A percentile compares a stretch with the other conserved stretches of the same genome.
These are phyloP conservation scores for Paraleonurus japonicus DNA, from an alignment of 257 asterid species.

Conservation along the genomic window DNA sequence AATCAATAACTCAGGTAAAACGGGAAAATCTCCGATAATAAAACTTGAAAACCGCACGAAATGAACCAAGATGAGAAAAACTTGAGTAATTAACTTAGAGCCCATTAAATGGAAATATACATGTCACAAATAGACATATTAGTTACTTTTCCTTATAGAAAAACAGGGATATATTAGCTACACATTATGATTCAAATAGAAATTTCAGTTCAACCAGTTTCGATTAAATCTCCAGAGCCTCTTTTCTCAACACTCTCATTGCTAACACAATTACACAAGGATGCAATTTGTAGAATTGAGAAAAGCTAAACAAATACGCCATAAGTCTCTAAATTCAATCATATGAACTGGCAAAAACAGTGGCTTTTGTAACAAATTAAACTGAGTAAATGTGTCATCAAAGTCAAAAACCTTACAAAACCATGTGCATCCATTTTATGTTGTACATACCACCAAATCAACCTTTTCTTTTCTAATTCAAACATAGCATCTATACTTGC, in stretches of 20 bases:
- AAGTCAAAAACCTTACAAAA: background rate
- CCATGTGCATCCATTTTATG: background rate
- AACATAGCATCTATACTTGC: background rate
- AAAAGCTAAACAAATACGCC: background rate
- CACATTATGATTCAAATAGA: constrained; percentile 7
- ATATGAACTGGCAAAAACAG: background rate
- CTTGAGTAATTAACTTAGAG: background rate
- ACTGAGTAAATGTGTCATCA: background rate
- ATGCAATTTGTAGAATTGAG: background rate
- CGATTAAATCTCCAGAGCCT: background rate
- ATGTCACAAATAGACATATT: background rate
- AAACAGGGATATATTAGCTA: background rate
- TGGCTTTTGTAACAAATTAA: background rate
- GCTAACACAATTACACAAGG: background rate
- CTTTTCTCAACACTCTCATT: background rate
- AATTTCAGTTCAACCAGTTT: background rate
- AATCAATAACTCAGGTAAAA: background rate
- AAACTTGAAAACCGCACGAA: background rate
- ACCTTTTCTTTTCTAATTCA: background rate
- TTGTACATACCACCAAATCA: background rate
- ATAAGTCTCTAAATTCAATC: background rate
- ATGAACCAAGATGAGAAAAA: background rate
- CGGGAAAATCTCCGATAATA: background rate
- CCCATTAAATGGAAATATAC: background rate
- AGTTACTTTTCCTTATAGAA: background rate